These are phyloP conservation scores for Piromyces finnis DNA, from an alignment of 192 early-diverging fungal species.

Conservation along the genomic window DNA sequence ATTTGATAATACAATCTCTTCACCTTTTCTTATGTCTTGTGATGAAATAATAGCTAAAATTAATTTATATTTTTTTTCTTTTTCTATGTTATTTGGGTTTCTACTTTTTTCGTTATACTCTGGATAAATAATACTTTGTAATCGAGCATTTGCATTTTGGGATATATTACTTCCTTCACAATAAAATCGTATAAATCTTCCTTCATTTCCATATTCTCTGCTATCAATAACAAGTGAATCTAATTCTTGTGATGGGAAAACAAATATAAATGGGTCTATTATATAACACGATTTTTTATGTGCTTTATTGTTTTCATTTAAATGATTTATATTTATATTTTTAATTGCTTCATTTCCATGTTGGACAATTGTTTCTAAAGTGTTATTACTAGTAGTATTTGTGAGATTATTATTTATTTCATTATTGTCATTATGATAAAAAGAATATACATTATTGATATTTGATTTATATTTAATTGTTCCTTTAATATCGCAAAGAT, in stretches of 20 bases:
- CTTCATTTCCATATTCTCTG: conserved; percentile 45
- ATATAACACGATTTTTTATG: not conserved
- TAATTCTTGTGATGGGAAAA: not conserved
- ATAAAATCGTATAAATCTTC: conserved; percentile 42
- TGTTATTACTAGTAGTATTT: not conserved
- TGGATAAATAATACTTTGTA: conserved; percentile 35
- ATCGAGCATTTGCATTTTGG: conserved; percentile 29
- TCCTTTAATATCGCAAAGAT: conserved; percentile 64
- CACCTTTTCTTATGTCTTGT: conserved; percentile 27
- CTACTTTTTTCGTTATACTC: conserved; percentile 12
- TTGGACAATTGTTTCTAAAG: not conserved
- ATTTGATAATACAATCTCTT: conserved; percentile 32
- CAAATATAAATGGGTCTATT: not conserved
- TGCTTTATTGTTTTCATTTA: not conserved
- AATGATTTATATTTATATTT: not conserved
- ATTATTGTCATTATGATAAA: conserved; percentile 38
- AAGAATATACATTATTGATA: conserved; percentile 49
- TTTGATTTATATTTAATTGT: conserved; percentile 42
- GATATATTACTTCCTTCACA: conserved; percentile 13
- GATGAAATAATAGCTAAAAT: conserved; percentile 49
- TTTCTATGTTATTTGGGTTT: not conserved
- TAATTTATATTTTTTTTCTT: conserved; percentile 12
- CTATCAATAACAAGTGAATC: conserved; percentile 44
- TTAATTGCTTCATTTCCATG: not conserved
- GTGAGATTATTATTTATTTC: conserved; percentile 43